Evolutionary conservation across 1,284 basidiomycete genomes (phyloP), one percentile per base, ranked within the genome.

Genomic region (Sanghuangporus baumii): DNA sequence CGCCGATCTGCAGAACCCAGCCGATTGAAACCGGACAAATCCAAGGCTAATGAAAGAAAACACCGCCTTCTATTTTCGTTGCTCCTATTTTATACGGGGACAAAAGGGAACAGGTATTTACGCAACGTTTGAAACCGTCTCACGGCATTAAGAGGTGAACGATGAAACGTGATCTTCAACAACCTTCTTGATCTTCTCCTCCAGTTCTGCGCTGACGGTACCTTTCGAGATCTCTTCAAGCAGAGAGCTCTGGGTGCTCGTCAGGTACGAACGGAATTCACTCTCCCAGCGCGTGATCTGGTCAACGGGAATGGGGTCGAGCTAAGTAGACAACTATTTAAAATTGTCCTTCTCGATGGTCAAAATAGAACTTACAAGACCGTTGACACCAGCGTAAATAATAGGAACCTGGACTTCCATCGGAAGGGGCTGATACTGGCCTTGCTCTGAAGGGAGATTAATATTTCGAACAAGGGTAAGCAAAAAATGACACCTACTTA

Each of bases 361-460:
- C 54, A 3, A 58, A n/a, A 1, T 11, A n/a, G 37, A 3, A 82
- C 87, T 68, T 74, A 89, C 87, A 68, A 96, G 86, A 93, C 95
- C 95, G 81, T 98, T 95, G 73, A 98, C 96, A 89, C 96, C 96
- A 70, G 96, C 96, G 78, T 96, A 98, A 82, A 98, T 95, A 76
- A 98, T 94, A 68, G 96, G 96, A 70, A 98, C 94, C 84, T 97
- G 96, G 71, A 98, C 81, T 82, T 98, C 96, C 79, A 90, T 96
- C 65, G 94, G 80, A 74, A 92, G 75, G 65, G 91, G 91, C 75
- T 95, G 90, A 82, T 97, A 98, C 83, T 98, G 96, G 71, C 93
- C 94, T 88, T 99, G 96, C 84, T 98, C 88, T 91, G 52, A 55
- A 63, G 60, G 41, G 36, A 57, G 58, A 31, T 59, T 50, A 37